Evolutionary conservation across 1,284 basidiomycete genomes (phyloP).

Genomic region (Tausonia pullulans): DNA sequence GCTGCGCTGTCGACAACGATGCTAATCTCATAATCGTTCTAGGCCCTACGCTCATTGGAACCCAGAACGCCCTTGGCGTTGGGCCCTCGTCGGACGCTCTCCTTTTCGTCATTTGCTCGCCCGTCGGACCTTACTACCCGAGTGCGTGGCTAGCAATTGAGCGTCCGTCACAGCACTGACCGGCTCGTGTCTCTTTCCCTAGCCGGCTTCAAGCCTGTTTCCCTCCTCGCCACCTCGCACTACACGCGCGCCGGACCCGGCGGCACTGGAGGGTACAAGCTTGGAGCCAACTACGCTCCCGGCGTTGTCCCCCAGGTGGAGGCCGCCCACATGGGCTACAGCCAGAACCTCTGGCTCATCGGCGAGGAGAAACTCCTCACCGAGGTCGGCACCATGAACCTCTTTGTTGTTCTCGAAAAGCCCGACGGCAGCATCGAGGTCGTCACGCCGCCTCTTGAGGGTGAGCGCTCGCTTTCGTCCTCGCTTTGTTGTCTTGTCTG

Average conservation of each 20-base stretch:
- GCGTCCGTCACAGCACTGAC: not conserved
- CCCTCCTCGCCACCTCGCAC: conserved; percentile 81
- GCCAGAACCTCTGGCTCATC: conserved; percentile 78
- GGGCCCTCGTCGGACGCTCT: conserved; percentile 78
- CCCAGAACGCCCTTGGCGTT: conserved; percentile 78
- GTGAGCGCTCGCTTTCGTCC: conserved; percentile 37
- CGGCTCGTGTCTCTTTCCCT: conserved; percentile 5
- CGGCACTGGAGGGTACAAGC: conserved; percentile 52
- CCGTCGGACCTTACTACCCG: conserved; percentile 91
- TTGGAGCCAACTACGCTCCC: conserved; percentile 58
- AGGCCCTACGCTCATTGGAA: conserved; percentile 62
- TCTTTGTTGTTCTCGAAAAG: conserved; percentile 73
- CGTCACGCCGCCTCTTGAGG: conserved; percentile 58
- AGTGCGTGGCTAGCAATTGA: conserved; percentile 17
- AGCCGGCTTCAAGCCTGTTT: conserved; percentile 88
- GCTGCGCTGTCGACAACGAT: not conserved
- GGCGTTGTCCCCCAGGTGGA: conserved; percentile 52
- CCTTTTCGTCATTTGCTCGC: conserved; percentile 87
- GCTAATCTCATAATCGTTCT: not conserved
- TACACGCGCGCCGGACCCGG: conserved; percentile 82
- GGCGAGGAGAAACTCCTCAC: conserved; percentile 17
- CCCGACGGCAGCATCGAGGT: conserved; percentile 51
- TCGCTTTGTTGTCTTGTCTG: too few species aligned
- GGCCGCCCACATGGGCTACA: conserved; percentile 56
- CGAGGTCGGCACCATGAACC: conserved; percentile 44